These are phyloP conservation scores for Colletotrichum cordylinicola DNA, from an alignment of 2,329 filamentous ascomycete species.

Conservation along the genomic window DNA sequence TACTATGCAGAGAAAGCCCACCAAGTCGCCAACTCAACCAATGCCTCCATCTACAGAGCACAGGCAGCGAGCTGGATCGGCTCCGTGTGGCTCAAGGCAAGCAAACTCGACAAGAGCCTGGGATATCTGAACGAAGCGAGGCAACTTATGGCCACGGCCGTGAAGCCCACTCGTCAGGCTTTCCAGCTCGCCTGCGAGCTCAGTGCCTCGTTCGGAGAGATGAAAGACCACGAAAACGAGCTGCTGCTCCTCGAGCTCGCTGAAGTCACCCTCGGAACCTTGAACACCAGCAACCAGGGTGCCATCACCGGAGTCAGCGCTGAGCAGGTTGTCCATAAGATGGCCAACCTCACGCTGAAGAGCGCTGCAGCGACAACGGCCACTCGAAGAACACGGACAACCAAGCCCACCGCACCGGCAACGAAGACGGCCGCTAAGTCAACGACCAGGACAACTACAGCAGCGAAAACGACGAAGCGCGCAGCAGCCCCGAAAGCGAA, in stretches of 20 bases:
- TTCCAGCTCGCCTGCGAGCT: constrained; percentile 60
- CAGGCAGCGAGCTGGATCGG: constrained; percentile 62
- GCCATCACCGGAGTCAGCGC: constrained; percentile 1
- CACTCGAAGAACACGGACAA: constrained; percentile 10
- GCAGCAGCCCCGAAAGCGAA: constrained; percentile 29
- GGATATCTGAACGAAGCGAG: constrained; percentile 60
- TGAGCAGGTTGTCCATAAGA: constrained; percentile 41
- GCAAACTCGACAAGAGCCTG: constrained; percentile 62
- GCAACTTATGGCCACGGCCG: constrained; percentile 47
- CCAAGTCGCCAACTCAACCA: constrained; percentile 74
- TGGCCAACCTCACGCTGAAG: constrained; percentile 38
- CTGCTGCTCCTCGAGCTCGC: constrained; percentile 51
- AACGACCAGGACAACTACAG: background rate
- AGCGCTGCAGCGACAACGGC: constrained; percentile 21
- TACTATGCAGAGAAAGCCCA: constrained; percentile 87
- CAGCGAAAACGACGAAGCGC: constrained; percentile 18
- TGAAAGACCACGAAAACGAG: constrained; percentile 50
- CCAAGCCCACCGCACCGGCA: constrained; percentile 25
- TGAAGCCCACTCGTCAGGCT: constrained; percentile 48
- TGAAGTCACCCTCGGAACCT: constrained; percentile 44
- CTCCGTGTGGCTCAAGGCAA: constrained; percentile 61
- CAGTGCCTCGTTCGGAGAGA: constrained; percentile 59
- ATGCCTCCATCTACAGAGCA: constrained; percentile 63
- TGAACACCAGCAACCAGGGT: constrained; percentile 6
- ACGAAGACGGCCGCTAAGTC: background rate